Evolutionary conservation across 441 rosid genomes (phyloP).

Genomic region (California macrophylla): DNA sequence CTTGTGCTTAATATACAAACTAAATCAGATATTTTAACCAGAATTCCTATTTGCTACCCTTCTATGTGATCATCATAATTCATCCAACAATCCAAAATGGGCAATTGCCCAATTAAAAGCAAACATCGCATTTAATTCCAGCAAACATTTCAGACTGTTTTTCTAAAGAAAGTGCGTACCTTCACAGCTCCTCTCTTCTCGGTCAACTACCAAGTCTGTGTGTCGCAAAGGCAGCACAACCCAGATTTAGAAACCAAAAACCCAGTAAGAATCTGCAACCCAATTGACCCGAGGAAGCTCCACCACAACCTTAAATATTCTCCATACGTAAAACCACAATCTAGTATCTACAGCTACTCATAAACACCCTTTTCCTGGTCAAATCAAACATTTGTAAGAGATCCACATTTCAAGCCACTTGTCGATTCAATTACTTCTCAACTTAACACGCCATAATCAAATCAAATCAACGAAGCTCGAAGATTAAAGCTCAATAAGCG

Average conservation of each 20-base stretch:
- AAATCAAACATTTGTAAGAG: slow-evolving; percentile 24
- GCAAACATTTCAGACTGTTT: neutral
- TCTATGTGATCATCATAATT: neutral
- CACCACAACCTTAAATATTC: neutral
- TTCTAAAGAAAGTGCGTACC: slow-evolving; percentile 17
- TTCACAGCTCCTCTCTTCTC: slow-evolving; percentile 19
- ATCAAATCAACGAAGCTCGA: slow-evolving; percentile 17
- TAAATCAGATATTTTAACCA: neutral
- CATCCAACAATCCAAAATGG: neutral
- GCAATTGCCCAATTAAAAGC: neutral
- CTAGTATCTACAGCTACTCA: neutral
- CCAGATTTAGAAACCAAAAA: slow-evolving; percentile 11
- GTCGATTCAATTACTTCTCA: slow-evolving; percentile 7
- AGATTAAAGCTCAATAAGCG: neutral
- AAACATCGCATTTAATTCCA: neutral
- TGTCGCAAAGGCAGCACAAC: slow-evolving; percentile 16
- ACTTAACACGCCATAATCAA: slow-evolving; percentile 5
- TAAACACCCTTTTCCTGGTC: slow-evolving; percentile 20
- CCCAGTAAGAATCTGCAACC: slow-evolving; percentile 5
- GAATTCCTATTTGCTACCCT: neutral
- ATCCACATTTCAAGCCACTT: slow-evolving; percentile 18
- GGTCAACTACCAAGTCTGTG: slow-evolving; percentile 26
- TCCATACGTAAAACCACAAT: neutral
- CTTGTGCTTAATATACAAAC: neutral
- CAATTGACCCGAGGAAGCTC: neutral